Evolutionary conservation across 768 basidiomycete species (phyloP), one percentile per base, ranked within the genome.

Genomic region (Serendipita indica): DNA sequence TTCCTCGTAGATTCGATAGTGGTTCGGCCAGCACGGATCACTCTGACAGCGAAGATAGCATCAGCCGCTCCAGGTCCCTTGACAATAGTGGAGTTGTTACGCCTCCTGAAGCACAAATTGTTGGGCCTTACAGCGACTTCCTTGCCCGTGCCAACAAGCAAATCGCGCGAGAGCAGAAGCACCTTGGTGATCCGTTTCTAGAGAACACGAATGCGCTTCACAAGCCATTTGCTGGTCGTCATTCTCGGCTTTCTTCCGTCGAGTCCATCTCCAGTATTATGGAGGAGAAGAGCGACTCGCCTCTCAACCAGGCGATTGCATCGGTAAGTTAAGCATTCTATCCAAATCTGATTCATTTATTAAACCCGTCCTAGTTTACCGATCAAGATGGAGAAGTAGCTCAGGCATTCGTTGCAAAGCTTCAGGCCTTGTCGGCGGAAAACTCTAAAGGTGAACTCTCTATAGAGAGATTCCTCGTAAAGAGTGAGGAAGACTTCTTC

Each of bases 401-500:
- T 7, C 79, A 84, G 33, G 83, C 88, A 59, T 96, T 94, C 70
- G 87, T 91, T 6, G 81, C 86, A 65, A 90, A 86, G 68, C 71
- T 96, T 37, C 85, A 89, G 66, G 67, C 67, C 59, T 77, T 94
- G 60, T 83, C 79, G 41, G 75, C 90, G 0, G 86, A 89, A 59
- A 96, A 94, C 68, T 92, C 92, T 3, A 88, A 90, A 72, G 79
- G 81, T 57, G 91, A 94, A 63, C 69, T 96, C 25, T 94, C 89
- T 32, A 96, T 96, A 64, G 92, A 94, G 69, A 86, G 86, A 69
- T 96, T 75, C 76, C 72, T 96, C 63, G 75, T 81, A 62, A 94
- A 93, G 74, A 90, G 86, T 63, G 92, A 96, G 71, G 89, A 92
- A 66, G 82, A 81, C 0, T 96, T 91, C 81, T 94, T 94, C 71